Conservation (phyloP, 371 early-diverging fungal genomes). For the Mucor velutinosus region DNA sequence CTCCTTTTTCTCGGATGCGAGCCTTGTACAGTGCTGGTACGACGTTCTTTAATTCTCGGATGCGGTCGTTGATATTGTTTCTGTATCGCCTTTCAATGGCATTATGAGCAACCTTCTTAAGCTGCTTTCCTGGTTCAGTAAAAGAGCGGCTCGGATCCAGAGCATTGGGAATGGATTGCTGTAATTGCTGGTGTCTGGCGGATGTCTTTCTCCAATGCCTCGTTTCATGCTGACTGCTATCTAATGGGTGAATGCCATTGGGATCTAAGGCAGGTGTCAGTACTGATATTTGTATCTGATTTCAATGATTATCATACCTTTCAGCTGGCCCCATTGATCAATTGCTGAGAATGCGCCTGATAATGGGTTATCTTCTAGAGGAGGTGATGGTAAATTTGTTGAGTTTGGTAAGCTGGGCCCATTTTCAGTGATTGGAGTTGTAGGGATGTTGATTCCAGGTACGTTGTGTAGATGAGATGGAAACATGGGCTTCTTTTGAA, state of each 20-base stretch:
- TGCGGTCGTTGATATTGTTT: slow-evolving; percentile 90
- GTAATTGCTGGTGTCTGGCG: slow-evolving; percentile 18
- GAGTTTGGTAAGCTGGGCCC: neutral
- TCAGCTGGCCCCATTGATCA: slow-evolving; percentile 25
- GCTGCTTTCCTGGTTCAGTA: neutral
- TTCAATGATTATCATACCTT: slow-evolving; percentile 1
- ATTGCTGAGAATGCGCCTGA: slow-evolving; percentile 15
- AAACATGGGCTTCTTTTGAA: slow-evolving; percentile 3
- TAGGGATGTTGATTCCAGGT: slow-evolving; percentile 33
- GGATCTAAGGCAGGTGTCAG: neutral
- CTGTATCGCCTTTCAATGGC: slow-evolving; percentile 88
- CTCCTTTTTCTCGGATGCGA: slow-evolving; percentile 17
- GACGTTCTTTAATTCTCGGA: slow-evolving; percentile 73
- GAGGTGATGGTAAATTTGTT: slow-evolving; percentile 19
- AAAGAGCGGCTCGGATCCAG: neutral
- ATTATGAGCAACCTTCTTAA: slow-evolving; percentile 85
- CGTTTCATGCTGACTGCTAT: slow-evolving; percentile 7
- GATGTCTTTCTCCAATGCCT: slow-evolving; percentile 21
- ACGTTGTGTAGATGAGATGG: slow-evolving; percentile 16
- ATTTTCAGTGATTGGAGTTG: slow-evolving; percentile 20
- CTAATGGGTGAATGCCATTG: slow-evolving; percentile 2
- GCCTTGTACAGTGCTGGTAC: slow-evolving; percentile 76
- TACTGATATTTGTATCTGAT: neutral
- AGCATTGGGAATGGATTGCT: neutral
- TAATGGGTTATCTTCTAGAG: slow-evolving; percentile 15